These are phyloP conservation scores for Daedaleopsis nitida DNA, from an alignment of 768 basidiomycete genomes.

Conservation along the genomic window DNA sequence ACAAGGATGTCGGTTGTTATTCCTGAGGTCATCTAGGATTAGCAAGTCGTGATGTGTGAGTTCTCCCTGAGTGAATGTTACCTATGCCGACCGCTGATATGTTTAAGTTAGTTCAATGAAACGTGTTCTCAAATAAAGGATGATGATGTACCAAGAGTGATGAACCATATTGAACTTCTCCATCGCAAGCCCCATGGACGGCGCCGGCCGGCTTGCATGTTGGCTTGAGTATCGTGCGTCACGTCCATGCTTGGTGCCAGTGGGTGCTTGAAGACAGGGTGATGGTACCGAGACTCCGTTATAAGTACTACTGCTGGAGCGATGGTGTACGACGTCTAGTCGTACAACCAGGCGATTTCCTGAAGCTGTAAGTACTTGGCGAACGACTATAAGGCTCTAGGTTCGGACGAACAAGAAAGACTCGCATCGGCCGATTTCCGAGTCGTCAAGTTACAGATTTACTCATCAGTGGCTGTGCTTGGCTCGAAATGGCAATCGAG, in stretches of 20 bases:
- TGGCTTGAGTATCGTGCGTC: background rate
- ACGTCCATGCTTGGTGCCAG: background rate
- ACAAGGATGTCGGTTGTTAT: conserved; percentile 38
- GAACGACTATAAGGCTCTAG: no score
- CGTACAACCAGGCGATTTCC: no score
- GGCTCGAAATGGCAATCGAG: no score
- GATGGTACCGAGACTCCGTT: no score
- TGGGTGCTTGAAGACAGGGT: background rate
- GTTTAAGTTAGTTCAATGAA: background rate
- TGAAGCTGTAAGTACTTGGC: no score
- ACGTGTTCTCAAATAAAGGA: background rate
- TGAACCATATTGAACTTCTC: conserved; percentile 38
- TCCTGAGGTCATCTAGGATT: conserved; percentile 20
- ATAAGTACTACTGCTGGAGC: background rate
- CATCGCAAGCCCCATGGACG: conserved; percentile 35
- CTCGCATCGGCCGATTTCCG: no score
- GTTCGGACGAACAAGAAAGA: no score
- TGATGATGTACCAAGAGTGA: conserved; percentile 30
- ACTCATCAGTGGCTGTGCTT: no score
- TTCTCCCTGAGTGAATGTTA: background rate
- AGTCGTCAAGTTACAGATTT: no score
- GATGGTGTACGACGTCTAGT: no score
- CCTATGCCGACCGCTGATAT: conserved; percentile 32
- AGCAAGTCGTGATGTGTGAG: background rate
- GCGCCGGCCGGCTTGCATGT: background rate